Conservation (phyloP, 768 basidiomycete genomes). For the Mycena galopus region DNA sequence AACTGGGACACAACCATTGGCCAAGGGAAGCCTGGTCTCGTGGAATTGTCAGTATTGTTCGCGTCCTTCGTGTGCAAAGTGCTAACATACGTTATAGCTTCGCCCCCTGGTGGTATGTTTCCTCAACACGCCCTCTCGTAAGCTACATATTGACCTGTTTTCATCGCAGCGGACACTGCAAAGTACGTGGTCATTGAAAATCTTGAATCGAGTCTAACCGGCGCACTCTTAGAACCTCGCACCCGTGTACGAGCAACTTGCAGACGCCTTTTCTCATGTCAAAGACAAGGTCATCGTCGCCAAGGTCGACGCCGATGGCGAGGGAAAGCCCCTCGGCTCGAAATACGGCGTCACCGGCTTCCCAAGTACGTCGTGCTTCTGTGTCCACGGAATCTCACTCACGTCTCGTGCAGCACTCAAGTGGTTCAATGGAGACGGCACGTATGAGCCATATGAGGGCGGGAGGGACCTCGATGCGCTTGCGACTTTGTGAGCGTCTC, state of each 20-base stretch:
- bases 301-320: constrained; percentile 94
- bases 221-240: constrained; percentile 77
- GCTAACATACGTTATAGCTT: constrained; percentile 61
- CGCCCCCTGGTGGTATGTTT: constrained; percentile 87
- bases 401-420: constrained; percentile 74
- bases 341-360: constrained; percentile 87
- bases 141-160: constrained; percentile 25
- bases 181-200: constrained; percentile 58
- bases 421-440: constrained; percentile 86
- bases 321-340: constrained; percentile 79
- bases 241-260: constrained; percentile 89
- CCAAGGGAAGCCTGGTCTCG: constrained; percentile 84
- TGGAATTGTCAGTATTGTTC: constrained; percentile 83
- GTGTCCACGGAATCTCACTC: constrained; percentile 27
- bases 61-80: not conserved
- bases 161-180: constrained; percentile 82
- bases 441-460: constrained; percentile 75
- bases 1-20: constrained; percentile 86
- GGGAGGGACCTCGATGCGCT: constrained; percentile 87
- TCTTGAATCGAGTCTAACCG: not conserved
- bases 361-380: constrained; percentile 76
- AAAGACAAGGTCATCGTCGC: constrained; percentile 90
- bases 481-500: constrained; percentile 72
- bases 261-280: constrained; percentile 83
- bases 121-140: not conserved